Evolutionary conservation across 169 alveolate genomes (phyloP).

Genomic region (Neospora caninum): DNA sequence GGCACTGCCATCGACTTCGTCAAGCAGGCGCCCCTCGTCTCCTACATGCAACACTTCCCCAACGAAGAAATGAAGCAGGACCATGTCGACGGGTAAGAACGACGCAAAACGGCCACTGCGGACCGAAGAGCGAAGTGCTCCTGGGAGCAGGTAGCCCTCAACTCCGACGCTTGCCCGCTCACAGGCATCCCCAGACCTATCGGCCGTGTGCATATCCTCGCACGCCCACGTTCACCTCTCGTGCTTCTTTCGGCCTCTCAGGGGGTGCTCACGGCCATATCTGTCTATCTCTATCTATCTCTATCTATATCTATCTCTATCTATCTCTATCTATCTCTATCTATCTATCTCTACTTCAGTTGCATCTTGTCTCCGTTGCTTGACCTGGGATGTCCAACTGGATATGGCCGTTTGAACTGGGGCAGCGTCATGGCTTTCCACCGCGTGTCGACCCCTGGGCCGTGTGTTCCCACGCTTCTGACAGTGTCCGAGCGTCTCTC

Average conservation of each 20-base stretch:
- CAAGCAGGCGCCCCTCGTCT: slow-evolving; percentile 43
- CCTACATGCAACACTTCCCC: slow-evolving; percentile 55
- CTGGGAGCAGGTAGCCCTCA: not conserved
- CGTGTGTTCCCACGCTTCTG: no score
- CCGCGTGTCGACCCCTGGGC: no score
- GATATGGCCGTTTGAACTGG: no score
- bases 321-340: not conserved
- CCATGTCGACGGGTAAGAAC: slow-evolving; percentile 51
- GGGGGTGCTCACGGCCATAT: not conserved
- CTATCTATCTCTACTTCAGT: not conserved
- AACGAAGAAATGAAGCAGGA: slow-evolving; percentile 44
- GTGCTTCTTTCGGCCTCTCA: no score
- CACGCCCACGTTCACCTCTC: no score
- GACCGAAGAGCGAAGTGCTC: not conserved
- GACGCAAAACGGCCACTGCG: not conserved
- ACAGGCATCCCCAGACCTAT: not conserved
- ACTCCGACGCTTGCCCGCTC: not conserved
- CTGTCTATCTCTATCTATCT: not conserved
- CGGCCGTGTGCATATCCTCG: not conserved
- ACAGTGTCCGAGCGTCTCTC: no score
- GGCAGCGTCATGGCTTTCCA: no score
- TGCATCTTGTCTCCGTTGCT: no score
- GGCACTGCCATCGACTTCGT: slow-evolving; percentile 7
- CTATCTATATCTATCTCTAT: not conserved
- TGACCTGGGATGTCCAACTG: no score